Evolutionary conservation across 495 filamentous ascomycete genomes (phyloP).

Genomic region (Eremomyces bilateralis): DNA sequence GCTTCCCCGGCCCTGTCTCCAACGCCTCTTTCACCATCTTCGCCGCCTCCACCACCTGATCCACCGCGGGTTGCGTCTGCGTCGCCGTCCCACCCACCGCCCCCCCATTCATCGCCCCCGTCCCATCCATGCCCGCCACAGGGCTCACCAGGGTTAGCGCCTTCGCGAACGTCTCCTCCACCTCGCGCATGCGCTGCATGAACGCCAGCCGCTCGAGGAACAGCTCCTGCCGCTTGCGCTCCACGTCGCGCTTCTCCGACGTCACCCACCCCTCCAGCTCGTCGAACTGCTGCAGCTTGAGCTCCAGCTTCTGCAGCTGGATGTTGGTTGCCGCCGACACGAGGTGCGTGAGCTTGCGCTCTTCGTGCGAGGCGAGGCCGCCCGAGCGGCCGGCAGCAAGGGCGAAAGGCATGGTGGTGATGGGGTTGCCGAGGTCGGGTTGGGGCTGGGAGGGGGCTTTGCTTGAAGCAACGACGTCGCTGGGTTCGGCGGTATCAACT

Average conservation of each 20-base stretch:
- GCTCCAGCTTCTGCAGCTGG: constrained; percentile 19
- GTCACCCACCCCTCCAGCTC: constrained; percentile 86
- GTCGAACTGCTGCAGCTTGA: constrained; percentile 75
- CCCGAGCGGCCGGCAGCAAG: constrained; percentile 66
- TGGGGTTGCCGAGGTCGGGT: constrained; percentile 9
- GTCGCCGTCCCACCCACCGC: no score
- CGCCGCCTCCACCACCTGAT: no score
- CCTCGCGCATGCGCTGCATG: constrained; percentile 64
- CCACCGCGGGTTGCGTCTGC: no score
- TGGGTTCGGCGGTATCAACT: constrained; percentile 25
- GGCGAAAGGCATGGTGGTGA: constrained; percentile 53
- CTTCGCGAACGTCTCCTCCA: constrained; percentile 48
- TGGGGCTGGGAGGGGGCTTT: constrained; percentile 4
- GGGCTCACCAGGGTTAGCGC: constrained; percentile 32
- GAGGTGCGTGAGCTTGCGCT: constrained; percentile 84
- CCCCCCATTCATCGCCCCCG: no score
- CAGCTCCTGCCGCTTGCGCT: constrained; percentile 72
- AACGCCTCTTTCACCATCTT: no score
- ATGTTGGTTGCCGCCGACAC: constrained; percentile 68
- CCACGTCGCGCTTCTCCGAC: constrained; percentile 78
- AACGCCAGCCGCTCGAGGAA: constrained; percentile 82
- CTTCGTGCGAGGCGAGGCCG: constrained; percentile 80
- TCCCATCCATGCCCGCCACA: no score
- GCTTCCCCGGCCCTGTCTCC: no score
- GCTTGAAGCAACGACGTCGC: constrained; percentile 13